Conservation (phyloP, 2,329 filamentous ascomycete genomes). For the Fusarium nelsonii region DNA sequence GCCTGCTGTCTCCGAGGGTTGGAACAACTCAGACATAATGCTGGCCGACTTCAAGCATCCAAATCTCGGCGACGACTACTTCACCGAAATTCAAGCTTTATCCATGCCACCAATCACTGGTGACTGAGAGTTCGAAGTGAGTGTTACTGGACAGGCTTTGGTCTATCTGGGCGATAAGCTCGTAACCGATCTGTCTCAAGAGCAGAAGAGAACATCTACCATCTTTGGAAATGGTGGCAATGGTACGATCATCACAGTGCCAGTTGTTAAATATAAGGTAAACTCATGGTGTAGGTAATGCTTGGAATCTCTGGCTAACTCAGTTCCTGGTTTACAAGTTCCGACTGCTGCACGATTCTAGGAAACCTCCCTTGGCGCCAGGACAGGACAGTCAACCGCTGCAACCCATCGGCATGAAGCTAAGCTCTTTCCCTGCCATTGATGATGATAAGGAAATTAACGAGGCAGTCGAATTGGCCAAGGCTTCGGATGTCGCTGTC, state of each 20-base stretch:
- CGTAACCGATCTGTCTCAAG: neutral
- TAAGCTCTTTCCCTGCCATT: neutral
- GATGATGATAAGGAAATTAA: neutral
- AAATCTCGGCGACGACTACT: neutral
- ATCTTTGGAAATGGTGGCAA: slow-evolving; percentile 13
- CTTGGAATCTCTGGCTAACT: neutral
- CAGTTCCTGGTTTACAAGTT: neutral
- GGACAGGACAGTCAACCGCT: slow-evolving; percentile 5
- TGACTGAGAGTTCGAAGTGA: slow-evolving; percentile 4
- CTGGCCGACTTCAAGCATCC: slow-evolving; percentile 6
- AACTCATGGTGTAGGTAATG: neutral
- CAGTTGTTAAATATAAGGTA: neutral
- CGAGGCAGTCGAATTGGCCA: neutral
- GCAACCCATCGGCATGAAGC: slow-evolving; percentile 2
- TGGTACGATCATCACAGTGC: neutral
- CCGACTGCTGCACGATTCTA: slow-evolving; percentile 5
- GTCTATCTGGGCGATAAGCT: slow-evolving; percentile 1
- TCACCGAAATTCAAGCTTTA: neutral
- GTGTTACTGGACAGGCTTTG: slow-evolving; percentile 7
- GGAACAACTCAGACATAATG: slow-evolving; percentile 8
- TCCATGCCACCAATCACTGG: neutral
- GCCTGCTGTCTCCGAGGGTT: neutral
- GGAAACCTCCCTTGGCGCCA: slow-evolving; percentile 4
- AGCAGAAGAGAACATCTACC: slow-evolving; percentile 6
- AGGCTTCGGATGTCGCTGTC: neutral